Conservation (phyloP, 345 rosid species). For the Brassica incana region DNA sequence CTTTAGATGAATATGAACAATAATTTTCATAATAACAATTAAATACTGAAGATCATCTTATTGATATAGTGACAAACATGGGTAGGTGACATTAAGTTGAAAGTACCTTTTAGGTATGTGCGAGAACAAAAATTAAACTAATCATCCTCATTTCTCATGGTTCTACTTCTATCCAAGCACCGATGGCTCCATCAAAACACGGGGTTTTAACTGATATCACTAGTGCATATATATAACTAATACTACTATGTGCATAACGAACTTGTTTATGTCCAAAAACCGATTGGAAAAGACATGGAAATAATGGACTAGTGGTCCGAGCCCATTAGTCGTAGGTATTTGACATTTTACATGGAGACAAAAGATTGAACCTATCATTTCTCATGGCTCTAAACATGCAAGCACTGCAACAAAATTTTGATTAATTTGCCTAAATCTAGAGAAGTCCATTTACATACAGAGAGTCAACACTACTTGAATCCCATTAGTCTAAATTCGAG, state of each 20-base stretch:
- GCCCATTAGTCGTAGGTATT: background rate
- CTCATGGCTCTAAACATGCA: background rate
- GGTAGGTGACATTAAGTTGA: too few species aligned
- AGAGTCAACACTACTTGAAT: background rate
- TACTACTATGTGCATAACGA: background rate
- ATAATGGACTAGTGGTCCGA: background rate
- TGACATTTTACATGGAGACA: background rate
- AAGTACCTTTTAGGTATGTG: too few species aligned
- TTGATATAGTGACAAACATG: too few species aligned
- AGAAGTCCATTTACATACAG: background rate
- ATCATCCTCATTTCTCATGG: background rate
- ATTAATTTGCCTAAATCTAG: background rate
- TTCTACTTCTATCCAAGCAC: background rate
- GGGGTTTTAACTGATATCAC: background rate
- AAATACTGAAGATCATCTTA: too few species aligned
- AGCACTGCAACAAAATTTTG: background rate
- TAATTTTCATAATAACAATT: too few species aligned
- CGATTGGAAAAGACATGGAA: background rate
- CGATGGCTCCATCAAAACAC: background rate
- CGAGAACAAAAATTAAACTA: background rate
- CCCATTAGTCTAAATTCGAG: background rate
- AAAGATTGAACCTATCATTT: background rate
- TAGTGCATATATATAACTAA: background rate
- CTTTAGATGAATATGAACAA: too few species aligned
- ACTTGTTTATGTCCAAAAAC: background rate